Conservation (phyloP, 495 filamentous ascomycete species). For the Aspergillus ostianus region DNA sequence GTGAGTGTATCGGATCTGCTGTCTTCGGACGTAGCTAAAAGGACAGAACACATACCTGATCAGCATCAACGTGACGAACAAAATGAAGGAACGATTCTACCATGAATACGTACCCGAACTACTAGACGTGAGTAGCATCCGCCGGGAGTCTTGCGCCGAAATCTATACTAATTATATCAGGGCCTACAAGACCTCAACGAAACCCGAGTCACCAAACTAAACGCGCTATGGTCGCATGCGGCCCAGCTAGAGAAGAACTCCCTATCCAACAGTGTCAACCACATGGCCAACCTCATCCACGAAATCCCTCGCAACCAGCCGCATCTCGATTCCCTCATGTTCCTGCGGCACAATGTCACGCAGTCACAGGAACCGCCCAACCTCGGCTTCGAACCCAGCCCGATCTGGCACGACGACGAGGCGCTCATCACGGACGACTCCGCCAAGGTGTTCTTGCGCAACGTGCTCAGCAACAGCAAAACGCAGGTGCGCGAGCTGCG, state of each 20-base stretch:
- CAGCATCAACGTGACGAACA: constrained; percentile 92
- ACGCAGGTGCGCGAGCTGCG: constrained; percentile 72
- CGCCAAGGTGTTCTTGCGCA: constrained; percentile 87
- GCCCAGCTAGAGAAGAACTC: constrained; percentile 73
- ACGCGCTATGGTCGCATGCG: constrained; percentile 79
- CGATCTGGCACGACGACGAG: constrained; percentile 94
- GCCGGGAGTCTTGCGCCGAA: too few species aligned
- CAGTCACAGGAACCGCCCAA: constrained; percentile 78
- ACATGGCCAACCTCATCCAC: constrained; percentile 64
- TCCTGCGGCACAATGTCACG: constrained; percentile 83
- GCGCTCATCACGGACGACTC: constrained; percentile 76
- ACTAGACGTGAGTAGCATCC: constrained; percentile 85
- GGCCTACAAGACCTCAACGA: constrained; percentile 88
- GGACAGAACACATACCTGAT: constrained; percentile 88
- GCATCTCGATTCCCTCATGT: constrained; percentile 93
- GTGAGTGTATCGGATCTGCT: constrained; percentile 29
- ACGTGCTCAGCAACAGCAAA: constrained; percentile 88
- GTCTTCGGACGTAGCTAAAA: constrained; percentile 18
- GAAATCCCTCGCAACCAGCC: constrained; percentile 91
- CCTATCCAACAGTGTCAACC: constrained; percentile 66
- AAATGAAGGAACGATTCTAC: constrained; percentile 93
- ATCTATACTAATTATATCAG: constrained; percentile 38
- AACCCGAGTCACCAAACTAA: constrained; percentile 77
- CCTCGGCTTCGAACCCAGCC: constrained; percentile 88
- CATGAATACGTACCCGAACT: constrained; percentile 95